Evolutionary conservation across 371 early-diverging fungal species (phyloP).

Genomic region (Funneliformis caledonium): DNA sequence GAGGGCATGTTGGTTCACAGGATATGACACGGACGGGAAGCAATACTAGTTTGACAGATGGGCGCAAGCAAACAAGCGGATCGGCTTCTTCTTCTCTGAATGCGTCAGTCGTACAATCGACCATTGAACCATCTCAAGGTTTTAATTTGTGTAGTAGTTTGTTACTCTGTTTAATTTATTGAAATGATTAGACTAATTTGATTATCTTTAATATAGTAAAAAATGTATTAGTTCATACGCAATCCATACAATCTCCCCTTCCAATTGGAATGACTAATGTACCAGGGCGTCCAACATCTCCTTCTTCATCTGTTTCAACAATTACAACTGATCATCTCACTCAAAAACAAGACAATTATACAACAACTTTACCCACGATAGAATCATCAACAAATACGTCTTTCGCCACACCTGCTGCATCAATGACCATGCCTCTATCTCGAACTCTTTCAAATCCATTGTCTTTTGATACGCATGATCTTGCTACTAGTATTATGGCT

Average conservation of each 20-base stretch:
- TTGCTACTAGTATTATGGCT: neutral
- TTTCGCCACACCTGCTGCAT: slow-evolving; percentile 23
- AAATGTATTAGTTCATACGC: neutral
- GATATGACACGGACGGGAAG: slow-evolving; percentile 26
- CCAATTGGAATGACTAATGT: neutral
- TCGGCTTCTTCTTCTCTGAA: slow-evolving; percentile 18
- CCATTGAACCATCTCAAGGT: neutral
- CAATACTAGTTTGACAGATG: slow-evolving; percentile 28
- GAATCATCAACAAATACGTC: slow-evolving; percentile 29
- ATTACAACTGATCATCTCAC: slow-evolving; percentile 26
- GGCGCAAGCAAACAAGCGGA: neutral
- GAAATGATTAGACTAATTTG: neutral
- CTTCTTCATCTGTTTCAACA: slow-evolving; percentile 35
- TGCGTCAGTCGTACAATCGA: neutral
- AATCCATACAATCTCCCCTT: neutral
- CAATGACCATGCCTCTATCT: neutral
- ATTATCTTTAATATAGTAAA: neutral
- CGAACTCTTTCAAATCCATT: neutral
- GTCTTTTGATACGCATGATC: slow-evolving; percentile 12
- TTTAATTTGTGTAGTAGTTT: neutral
- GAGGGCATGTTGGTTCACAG: neutral
- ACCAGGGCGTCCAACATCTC: slow-evolving; percentile 3
- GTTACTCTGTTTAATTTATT: neutral
- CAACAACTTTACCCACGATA: slow-evolving; percentile 2
- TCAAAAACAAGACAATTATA: neutral